Evolutionary conservation across 2,329 filamentous ascomycete genomes (phyloP).

Genomic region (Nemania bipapillata): DNA sequence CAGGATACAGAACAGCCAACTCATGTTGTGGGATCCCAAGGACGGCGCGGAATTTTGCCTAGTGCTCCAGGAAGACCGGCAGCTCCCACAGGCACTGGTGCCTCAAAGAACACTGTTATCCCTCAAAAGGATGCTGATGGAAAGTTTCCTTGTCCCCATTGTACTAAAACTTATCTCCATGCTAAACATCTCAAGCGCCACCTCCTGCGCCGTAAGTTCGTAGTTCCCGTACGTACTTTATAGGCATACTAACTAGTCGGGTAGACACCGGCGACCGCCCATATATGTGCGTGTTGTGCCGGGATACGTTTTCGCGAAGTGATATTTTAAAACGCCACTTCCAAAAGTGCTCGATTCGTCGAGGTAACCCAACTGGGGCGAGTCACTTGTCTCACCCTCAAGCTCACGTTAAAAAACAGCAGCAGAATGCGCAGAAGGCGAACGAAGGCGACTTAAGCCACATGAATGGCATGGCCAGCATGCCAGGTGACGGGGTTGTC

Average conservation of each 20-base stretch:
- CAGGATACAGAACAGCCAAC: constrained; percentile 75
- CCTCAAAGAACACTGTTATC: constrained; percentile 82
- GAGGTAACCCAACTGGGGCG: constrained; percentile 93
- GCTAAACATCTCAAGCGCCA: constrained; percentile 98
- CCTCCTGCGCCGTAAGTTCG: constrained; percentile 87
- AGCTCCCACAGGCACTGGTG: constrained; percentile 75
- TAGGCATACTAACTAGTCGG: constrained; percentile 35
- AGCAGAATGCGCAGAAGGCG: constrained; percentile 67
- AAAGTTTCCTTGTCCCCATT: constrained; percentile 97
- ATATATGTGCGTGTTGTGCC: constrained; percentile 97
- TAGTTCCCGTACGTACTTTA: constrained; percentile 13
- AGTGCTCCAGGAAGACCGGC: constrained; percentile 88
- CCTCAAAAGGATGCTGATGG: constrained; percentile 96
- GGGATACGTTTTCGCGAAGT: constrained; percentile 96
- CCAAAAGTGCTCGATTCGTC: constrained; percentile 96
- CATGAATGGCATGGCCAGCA: constrained; percentile 69
- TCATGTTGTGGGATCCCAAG: constrained; percentile 94
- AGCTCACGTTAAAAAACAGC: constrained; percentile 84
- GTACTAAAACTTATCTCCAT: constrained; percentile 97
- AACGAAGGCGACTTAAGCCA: constrained; percentile 68
- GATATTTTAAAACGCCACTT: constrained; percentile 99
- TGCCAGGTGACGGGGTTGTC: constrained; percentile 67
- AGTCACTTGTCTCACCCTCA: constrained; percentile 94
- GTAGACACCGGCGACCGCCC: constrained; percentile 95
- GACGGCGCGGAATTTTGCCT: constrained; percentile 87